Evolutionary conservation across 768 basidiomycete species (phyloP), one percentile per base, ranked within the genome.

Genomic region (Hypsizygus marmoreus): DNA sequence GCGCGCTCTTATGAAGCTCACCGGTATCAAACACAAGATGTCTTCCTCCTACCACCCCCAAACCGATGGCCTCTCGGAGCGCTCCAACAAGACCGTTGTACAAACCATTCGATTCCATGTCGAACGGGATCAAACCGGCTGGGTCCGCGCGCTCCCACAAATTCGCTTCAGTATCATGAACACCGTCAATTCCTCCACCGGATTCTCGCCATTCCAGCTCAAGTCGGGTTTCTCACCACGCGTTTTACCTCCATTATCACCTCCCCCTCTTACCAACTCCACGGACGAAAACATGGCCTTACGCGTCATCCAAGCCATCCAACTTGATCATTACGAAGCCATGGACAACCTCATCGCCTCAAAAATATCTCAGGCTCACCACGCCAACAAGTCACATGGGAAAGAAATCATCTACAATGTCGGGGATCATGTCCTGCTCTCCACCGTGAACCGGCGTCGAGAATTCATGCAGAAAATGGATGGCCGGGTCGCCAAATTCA

Each of bases 11-110:
- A 31, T 31, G 30, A 54, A 23, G 20, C 26, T 58, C 1, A 49
- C 62, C 1, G 61, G 65, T 1, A 46, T 59, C 11, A 57, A 63
- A 20, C 35, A 66, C 0, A 53, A 55, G 7, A 54, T 72, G 45
- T 69, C 67, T 0, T 62, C 65, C 0, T 40, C 66, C 0, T 70
- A 58, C 36, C 70, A 72, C 20, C 68, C 67, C 0, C 58, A 73
- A 34, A 69, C 64, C 0, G 63, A 72, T n/a, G n/a, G n/a, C n/a
- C n/a, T n/a, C n/a, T n/a, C n/a, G n/a, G n/a, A n/a, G n/a, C n/a
- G 29, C 60, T 67, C 0, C 19, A 66, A 66, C 32, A 56, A 61
- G 20, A 63, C 60, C 0, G 36, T 65, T 2, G 53, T 50, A 14
- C 62, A 65, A 31, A 37, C 26, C 20, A 33, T 58, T 1, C 46